Base-by-base conservation (phyloP, 2,329 filamentous ascomycete genomes). In the Chalara sp. region DNA sequence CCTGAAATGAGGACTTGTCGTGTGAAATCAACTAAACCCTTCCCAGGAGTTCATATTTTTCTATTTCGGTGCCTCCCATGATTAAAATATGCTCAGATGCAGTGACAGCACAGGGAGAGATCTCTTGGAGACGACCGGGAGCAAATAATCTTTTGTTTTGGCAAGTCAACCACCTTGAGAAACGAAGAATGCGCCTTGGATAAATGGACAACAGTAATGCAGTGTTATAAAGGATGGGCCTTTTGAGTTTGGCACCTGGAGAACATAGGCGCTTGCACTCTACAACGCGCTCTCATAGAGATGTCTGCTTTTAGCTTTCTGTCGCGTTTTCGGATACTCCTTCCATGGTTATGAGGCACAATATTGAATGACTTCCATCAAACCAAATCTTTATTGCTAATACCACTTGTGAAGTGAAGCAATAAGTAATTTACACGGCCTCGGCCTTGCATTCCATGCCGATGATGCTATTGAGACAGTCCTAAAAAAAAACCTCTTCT, bases 381-480 rank as follows among this genome's bases (percentile, higher is more conserved):
- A 11, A 54, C 21, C 21, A 53, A 45, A 40, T 52, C 48, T 55
- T 56, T 44, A 50, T 58, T 45, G 53, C 46, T 58, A 58, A 60
- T 61, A 57, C 53, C 56, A 54, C 51, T 58, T 46, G 47, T 57
- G 54, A 56, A 58, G 52, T 53, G 56, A 63, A 61, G 59, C 49
- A 61, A 56, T 63, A 60, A 49, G 21, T 21, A 21, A 21, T 21
- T 21, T 21, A 21, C 21, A 21, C 21, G 21, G 21, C 21, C 21
- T 21, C 21, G 3, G 21, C 21, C 21, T 21, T 21, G 21, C 21
- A 21, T 21, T 21, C 21, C 21, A 21, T 21, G 21, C 21, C 3
- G 21, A 21, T 21, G 21, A 60, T 63, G 53, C 57, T 61, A 60
- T 59, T 63, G 60, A 63, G 60, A 62, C 61, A 63, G 53, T 56